Conservation (phyloP, 495 filamentous ascomycete genomes). For the Penicillium silybi region DNA sequence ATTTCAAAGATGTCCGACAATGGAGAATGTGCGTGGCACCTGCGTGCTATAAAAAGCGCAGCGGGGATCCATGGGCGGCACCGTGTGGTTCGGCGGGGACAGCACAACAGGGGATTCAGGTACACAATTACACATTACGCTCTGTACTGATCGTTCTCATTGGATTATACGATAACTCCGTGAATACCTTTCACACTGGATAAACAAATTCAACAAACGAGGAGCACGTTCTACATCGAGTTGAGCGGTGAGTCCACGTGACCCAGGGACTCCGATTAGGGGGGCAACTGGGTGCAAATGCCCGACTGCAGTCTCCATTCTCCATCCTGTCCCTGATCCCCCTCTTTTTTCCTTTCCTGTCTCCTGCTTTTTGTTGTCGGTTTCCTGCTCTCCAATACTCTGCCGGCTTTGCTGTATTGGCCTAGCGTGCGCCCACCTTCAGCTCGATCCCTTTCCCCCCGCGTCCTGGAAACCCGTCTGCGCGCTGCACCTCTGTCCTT, state of each 20-base stretch:
- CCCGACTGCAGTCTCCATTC: slow-evolving; percentile 23
- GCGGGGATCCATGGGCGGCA: slow-evolving; percentile 5
- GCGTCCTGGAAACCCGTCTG: slow-evolving; percentile 14
- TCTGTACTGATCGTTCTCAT: too few species aligned
- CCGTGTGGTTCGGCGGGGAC: slow-evolving; percentile 2
- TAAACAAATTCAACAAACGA: too few species aligned
- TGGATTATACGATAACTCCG: too few species aligned
- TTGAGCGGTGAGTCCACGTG: slow-evolving; percentile 13
- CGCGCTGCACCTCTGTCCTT: slow-evolving; percentile 10
- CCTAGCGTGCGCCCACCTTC: slow-evolving; percentile 1
- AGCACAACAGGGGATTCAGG: not conserved
- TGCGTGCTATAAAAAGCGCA: slow-evolving; percentile 6
- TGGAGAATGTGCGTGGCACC: not conserved
- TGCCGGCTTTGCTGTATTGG: not conserved
- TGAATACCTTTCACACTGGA: not conserved
- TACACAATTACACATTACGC: not conserved
- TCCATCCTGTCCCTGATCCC: slow-evolving; percentile 17
- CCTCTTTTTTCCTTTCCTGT: not conserved
- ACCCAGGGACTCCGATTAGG: slow-evolving; percentile 6
- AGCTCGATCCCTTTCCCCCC: slow-evolving; percentile 20
- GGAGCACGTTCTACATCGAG: too few species aligned
- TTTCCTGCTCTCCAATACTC: not conserved
- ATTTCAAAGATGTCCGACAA: not conserved
- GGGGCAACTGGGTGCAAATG: slow-evolving; percentile 14
- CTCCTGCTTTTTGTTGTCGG: not conserved